Base-by-base conservation (phyloP, 805 yeast genomes). In the Candida jianshihensis region DNA sequence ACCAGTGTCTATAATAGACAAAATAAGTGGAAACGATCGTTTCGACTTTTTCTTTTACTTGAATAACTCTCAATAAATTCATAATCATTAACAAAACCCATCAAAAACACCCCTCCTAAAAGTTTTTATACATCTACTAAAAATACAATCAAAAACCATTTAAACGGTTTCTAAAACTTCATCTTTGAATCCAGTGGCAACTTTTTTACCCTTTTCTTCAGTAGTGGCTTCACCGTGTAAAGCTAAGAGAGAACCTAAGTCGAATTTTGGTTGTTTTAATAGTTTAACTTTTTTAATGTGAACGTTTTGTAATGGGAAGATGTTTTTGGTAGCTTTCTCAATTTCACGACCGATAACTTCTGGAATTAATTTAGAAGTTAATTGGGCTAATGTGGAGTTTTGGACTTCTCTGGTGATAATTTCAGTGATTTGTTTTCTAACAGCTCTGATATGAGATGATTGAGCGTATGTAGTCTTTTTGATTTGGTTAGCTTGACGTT, bases 291-390 rank as follows among this genome's bases (percentile, higher is more conserved):
- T 90, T 81, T 97, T 89, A 71, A 90, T 85, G 82, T 88, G 94
- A 64, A 89, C 95, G 77, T 90, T 88, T 78, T 90, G 97, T 68
- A 90, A 81, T 64, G 97, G 97, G 81, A 75, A 88, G 75, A 89
- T 85, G 60, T 85, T 74, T 71, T 82, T 88, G 54, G 97, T 85
- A 51, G 95, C 79, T 78, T 88, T 89, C 75, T 88, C 95, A 61
- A 89, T 90, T 73, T 90, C 97, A 73, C 95, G 90, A 66, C 96
- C 95, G 68, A 89, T 89, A 57, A 90, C 96, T 76, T 89, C 97
- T 65, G 97, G 97, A 60, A 89, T 89, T 75, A 89, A 85, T 78
- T 90, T 89, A 63, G 94, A 78, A 58, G 95, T 87, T 68, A 89
- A 84, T 75, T 89, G 97, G 66, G 96, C 86, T 65, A 89, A 80